Evolutionary conservation across 23 red algal species (phyloP).

Genomic region (Pyropia yezoensis): DNA sequence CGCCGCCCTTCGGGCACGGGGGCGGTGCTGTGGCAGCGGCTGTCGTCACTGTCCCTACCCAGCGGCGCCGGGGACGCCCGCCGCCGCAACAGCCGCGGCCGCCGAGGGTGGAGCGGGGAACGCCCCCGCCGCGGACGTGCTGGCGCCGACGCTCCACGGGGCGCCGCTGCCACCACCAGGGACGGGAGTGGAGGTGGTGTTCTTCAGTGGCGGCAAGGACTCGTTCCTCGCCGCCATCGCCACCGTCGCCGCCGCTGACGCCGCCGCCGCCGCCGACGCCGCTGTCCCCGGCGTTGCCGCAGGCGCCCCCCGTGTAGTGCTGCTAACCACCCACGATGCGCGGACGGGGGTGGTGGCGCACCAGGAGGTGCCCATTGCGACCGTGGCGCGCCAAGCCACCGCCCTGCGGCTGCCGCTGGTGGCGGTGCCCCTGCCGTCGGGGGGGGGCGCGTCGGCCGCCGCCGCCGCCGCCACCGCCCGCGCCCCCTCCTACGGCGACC

Average conservation of each 20-base stretch:
- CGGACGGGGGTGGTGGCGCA: conserved; percentile 32
- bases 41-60: conserved; percentile 28
- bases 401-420: conserved; percentile 22
- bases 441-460: conserved; percentile 12
- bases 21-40: conserved; percentile 22
- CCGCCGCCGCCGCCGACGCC: too few species aligned
- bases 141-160: neutral
- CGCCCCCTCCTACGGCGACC: neutral
- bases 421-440: conserved; percentile 29
- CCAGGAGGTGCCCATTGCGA: conserved; percentile 40
- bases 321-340: conserved; percentile 53
- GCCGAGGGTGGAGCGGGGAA: neutral
- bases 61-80: neutral
- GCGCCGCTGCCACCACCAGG: neutral
- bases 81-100: neutral
- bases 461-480: conserved; percentile 3
- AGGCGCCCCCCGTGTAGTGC: conserved; percentile 3
- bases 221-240: conserved; percentile 31
- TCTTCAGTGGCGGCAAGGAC: conserved; percentile 64
- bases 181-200: conserved; percentile 27
- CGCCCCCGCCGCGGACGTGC: neutral
- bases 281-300: too few species aligned
- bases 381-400: conserved; percentile 30
- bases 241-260: neutral
- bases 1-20: neutral